Conservation (phyloP, 176 grass and related monocot genomes). For the Eragrostis curvula region DNA sequence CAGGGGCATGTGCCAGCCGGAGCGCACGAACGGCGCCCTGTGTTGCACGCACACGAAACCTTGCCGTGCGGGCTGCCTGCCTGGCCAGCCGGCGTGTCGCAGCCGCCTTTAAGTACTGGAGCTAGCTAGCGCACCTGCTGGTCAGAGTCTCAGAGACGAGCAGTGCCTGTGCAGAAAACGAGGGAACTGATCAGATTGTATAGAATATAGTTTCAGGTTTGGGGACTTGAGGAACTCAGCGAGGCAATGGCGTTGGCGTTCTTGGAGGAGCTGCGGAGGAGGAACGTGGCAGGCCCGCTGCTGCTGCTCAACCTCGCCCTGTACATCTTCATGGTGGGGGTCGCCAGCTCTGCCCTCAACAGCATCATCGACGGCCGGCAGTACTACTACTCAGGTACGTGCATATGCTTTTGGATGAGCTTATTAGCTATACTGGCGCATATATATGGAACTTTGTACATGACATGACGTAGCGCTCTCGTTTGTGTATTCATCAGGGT, state of each 20-base stretch:
- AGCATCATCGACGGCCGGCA: slow-evolving; percentile 35
- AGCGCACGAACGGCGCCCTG: background rate
- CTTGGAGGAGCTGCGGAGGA: slow-evolving; percentile 27
- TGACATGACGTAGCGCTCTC: no score
- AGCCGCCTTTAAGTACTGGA: slow-evolving; percentile 1
- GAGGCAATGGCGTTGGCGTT: background rate
- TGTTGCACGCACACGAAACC: slow-evolving; percentile 19
- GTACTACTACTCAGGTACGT: slow-evolving; percentile 15
- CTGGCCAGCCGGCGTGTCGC: background rate
- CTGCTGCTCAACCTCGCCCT: slow-evolving; percentile 56
- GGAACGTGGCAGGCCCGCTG: slow-evolving; percentile 38
- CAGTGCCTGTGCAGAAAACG: background rate
- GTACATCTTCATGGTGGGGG: slow-evolving; percentile 45
- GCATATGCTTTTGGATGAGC: background rate
- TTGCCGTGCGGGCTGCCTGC: slow-evolving; percentile 13
- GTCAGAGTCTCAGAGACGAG: background rate
- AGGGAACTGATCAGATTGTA: background rate
- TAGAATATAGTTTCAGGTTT: background rate
- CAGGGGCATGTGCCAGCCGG: background rate
- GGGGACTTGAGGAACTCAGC: background rate
- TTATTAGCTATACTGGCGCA: no score
- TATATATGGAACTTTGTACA: no score
- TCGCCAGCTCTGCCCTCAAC: slow-evolving; percentile 51
- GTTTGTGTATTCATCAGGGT: background rate
- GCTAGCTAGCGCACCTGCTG: background rate